Evolutionary conservation across 495 filamentous ascomycete species (phyloP), one percentile per base, ranked within the genome.

Genomic region (Pyronema domesticum): DNA sequence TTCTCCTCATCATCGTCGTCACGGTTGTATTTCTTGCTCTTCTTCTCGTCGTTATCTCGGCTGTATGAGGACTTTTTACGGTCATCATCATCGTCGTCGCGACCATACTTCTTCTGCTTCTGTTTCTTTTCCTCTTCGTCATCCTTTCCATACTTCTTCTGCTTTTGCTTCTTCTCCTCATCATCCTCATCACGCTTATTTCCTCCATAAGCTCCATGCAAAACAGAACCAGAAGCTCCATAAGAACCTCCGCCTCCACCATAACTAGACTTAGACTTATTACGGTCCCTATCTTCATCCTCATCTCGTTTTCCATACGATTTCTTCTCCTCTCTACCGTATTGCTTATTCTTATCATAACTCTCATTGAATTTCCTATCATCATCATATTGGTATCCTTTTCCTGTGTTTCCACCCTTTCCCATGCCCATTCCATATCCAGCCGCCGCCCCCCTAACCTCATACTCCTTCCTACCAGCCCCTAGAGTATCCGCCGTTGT

Each of bases 211-310:
- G n/a, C n/a, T n/a, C n/a, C n/a, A n/a, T n/a, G n/a, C n/a, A n/a
- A n/a, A n/a, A n/a, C n/a, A n/a, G n/a, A n/a, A n/a, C n/a, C n/a
- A n/a, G n/a, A n/a, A n/a, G n/a, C n/a, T n/a, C n/a, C n/a, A n/a
- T n/a, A n/a, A n/a, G n/a, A n/a, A n/a, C n/a, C n/a, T n/a, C n/a
- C n/a, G n/a, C n/a, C n/a, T n/a, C n/a, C n/a, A n/a, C n/a, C n/a
- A n/a, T n/a, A n/a, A n/a, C n/a, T n/a, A n/a, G n/a, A 17, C 15
- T 15, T 15, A 46, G 7, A 46, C 37, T 40, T 19, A 50, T 54
- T 37, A 33, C 35, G 48, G 30, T 59, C 61, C 51, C 54, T 55
- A 3, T 53, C 57, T 34, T 57, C 60, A 51, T 57, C 53, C 15
- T 8, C 17, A 10, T 48, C 3, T 36, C 23, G 1, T 1, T 30